Evolutionary conservation across 345 rosid species (phyloP).

Genomic region (Ceriops tagal): DNA sequence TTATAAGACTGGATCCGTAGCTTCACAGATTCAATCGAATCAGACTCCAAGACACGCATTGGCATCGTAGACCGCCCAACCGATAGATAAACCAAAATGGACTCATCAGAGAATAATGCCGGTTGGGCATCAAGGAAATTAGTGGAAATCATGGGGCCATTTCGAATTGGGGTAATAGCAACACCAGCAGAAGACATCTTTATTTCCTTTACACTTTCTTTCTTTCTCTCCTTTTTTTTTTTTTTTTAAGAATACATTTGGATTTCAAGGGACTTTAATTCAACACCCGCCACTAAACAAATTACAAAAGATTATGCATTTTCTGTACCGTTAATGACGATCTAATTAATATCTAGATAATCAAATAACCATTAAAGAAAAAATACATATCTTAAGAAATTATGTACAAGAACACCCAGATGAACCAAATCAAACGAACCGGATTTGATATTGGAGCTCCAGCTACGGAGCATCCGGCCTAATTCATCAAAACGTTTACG

Average conservation of each 20-base stretch:
- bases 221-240: not conserved
- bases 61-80: conserved; percentile 43
- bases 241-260: not conserved
- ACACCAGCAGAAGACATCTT: conserved; percentile 63
- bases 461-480: not conserved
- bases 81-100: conserved; percentile 44
- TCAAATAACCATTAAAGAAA: not conserved
- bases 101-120: conserved; percentile 34
- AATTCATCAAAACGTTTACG: not conserved
- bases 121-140: conserved; percentile 22
- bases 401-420: conserved; percentile 1
- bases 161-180: conserved; percentile 36
- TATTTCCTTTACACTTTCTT: not conserved
- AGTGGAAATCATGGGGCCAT: conserved; percentile 32
- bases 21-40: conserved; percentile 68
- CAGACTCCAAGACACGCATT: conserved; percentile 53
- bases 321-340: not conserved
- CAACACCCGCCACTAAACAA: not conserved
- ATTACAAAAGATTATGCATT: conserved; percentile 3
- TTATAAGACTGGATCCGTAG: conserved; percentile 57
- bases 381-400: not conserved
- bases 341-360: conserved; percentile 10
- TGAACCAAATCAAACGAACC: not conserved
- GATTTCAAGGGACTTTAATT: conserved; percentile 1
- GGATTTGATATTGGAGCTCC: too few relatives aligned